Evolutionary conservation across 1,284 basidiomycete species (phyloP), one percentile per base, ranked within the genome.

Genomic region (Trametes hirsuta): DNA sequence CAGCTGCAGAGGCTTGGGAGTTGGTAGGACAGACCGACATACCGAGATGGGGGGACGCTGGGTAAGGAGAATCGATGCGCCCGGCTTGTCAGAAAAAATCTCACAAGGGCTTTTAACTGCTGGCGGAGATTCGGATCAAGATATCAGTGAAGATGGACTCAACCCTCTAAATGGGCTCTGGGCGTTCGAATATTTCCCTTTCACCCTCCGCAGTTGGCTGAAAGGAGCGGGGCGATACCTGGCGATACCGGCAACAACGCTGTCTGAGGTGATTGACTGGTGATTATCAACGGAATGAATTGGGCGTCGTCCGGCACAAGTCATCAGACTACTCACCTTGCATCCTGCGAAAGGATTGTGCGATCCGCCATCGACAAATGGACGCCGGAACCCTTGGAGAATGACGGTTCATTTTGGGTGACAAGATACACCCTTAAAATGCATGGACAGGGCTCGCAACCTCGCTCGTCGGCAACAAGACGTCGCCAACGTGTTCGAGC

Each of bases 91-190:
- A 61, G 56, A 44, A 59, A 34, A 52, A 44, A 48, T 46, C 53
- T 42, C 55, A 25, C 54, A 25, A 47, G 58, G 49, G 58, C 57
- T 61, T 66, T 58, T 66, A 65, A 60, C 35, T 51, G 56, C n/a
- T 36, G 55, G 61, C 68, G 68, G 66, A 69, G 66, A 69, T 69
- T 61, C 64, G 57, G 55, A 69, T 69, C 65, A 64, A 58, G 64
- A 66, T 61, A 67, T 67, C 62, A 55, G 47, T 55, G 50, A 62
- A 51, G 61, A 35, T 52, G 42, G 49, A 41, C n/a, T 45, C 12
- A 40, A 12, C 22, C 30, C 45, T 58, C 50, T 18, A 50, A 58
- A 52, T 52, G 56, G 50, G 6, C 50, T 30, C 49, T 41, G 52
- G 24, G 44, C 34, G 25, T 30, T 36, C 36, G 25, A 47, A 30